Evolutionary conservation across 2,329 filamentous ascomycete genomes (phyloP).

Genomic region (Ascochyta lentis): DNA sequence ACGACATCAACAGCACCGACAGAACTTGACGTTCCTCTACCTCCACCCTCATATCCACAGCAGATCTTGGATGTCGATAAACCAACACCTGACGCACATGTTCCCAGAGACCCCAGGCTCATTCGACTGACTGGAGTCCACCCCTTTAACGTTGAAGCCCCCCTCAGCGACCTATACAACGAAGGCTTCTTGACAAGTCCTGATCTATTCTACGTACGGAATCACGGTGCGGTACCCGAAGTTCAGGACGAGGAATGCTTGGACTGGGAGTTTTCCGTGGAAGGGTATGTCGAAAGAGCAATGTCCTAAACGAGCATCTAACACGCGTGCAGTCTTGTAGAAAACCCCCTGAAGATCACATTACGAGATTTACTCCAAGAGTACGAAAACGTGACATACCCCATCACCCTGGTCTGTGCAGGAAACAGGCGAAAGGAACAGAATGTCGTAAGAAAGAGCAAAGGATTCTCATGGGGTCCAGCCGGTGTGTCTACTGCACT

Average conservation of each 20-base stretch:
- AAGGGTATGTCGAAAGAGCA: conserved; percentile 60
- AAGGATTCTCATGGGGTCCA: conserved; percentile 93
- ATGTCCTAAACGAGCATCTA: background rate
- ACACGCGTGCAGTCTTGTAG: conserved; percentile 65
- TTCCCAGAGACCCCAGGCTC: conserved; percentile 78
- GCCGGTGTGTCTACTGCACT: conserved; percentile 86
- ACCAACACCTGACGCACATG: conserved; percentile 82
- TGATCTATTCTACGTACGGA: conserved; percentile 89
- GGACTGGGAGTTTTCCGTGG: conserved; percentile 82
- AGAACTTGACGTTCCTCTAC: conserved; percentile 65
- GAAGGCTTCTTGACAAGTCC: conserved; percentile 86
- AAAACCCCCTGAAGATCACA: conserved; percentile 74
- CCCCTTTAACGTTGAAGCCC: conserved; percentile 90
- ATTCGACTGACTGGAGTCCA: conserved; percentile 88
- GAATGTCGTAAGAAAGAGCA: conserved; percentile 86
- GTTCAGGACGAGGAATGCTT: conserved; percentile 75
- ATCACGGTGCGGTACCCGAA: conserved; percentile 82
- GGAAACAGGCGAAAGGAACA: conserved; percentile 93
- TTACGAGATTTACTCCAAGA: conserved; percentile 74
- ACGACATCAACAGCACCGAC: conserved; percentile 20
- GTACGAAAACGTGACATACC: conserved; percentile 83
- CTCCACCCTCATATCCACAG: conserved; percentile 68
- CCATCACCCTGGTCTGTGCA: conserved; percentile 88
- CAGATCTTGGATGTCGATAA: conserved; percentile 76
- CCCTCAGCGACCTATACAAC: conserved; percentile 77